These are phyloP conservation scores for Bipolaris bicolor DNA, from an alignment of 2,329 filamentous ascomycete genomes.

Conservation along the genomic window DNA sequence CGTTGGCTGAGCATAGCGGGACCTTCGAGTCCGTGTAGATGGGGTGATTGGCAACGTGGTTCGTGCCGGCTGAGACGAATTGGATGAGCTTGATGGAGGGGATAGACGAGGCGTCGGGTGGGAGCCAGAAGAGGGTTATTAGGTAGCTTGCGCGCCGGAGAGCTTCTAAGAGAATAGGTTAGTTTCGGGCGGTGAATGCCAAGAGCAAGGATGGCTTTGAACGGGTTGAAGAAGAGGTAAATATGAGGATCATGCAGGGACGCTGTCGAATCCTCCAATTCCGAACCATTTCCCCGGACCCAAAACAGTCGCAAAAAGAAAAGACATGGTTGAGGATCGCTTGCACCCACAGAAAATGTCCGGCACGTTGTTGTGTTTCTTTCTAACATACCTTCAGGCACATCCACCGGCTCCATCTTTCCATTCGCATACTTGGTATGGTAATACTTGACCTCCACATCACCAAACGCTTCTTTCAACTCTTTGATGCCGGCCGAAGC, in stretches of 20 bases:
- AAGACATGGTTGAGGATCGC: background rate
- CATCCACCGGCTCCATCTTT: conserved; percentile 42
- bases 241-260: background rate
- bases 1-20: conserved; percentile 60
- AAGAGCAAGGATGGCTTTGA: background rate
- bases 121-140: conserved; percentile 56
- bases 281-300: background rate
- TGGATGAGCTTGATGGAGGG: conserved; percentile 60
- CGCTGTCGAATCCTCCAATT: background rate
- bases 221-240: background rate
- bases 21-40: conserved; percentile 61
- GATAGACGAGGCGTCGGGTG: conserved; percentile 42
- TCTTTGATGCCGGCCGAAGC: conserved; percentile 28
- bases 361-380: background rate
- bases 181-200: background rate
- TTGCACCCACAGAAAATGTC: background rate
- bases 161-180: conserved; percentile 36
- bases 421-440: conserved; percentile 36
- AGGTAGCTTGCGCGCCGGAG: conserved; percentile 55
- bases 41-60: conserved; percentile 60
- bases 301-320: background rate
- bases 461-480: conserved; percentile 38
- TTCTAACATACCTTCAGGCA: conserved; percentile 50
- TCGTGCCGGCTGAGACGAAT: conserved; percentile 63
- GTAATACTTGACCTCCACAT: conserved; percentile 42